Conservation (phyloP, 345 rosid species). For the Bruguiera sexangula region DNA sequence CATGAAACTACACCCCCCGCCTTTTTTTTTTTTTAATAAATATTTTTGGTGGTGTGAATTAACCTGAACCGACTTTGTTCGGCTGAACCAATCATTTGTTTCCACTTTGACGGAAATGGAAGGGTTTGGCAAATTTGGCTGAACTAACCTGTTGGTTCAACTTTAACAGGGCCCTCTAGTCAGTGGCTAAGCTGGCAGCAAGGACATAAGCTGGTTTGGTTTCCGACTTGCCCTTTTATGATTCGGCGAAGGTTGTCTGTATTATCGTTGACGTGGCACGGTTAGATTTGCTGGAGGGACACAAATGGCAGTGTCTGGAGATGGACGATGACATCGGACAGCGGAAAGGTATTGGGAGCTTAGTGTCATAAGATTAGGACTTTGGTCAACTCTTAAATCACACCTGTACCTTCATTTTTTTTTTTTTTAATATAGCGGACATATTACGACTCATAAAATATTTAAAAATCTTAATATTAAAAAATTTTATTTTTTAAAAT, state of each 20-base stretch:
- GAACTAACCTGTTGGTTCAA: too few relatives aligned
- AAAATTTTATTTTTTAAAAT: too few relatives aligned
- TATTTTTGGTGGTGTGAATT: too few relatives aligned
- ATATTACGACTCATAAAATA: too few relatives aligned
- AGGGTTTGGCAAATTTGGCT: too few relatives aligned
- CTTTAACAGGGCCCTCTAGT: not conserved
- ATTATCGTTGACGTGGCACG: not conserved
- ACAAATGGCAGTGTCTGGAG: not conserved
- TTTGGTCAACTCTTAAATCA: constrained; percentile 6
- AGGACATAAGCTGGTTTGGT: not conserved
- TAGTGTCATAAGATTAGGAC: not conserved
- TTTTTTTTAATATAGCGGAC: too few relatives aligned
- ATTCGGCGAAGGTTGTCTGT: constrained; percentile 16
- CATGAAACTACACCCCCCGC: not conserved
- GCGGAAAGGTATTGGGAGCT: not conserved
- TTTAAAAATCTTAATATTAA: too few relatives aligned
- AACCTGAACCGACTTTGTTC: too few relatives aligned
- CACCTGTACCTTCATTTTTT: not conserved
- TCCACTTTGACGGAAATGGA: too few relatives aligned
- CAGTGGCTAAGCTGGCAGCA: not conserved
- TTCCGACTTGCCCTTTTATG: not conserved
- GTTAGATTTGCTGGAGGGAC: not conserved
- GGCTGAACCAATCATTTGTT: not conserved
- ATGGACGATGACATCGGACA: not conserved
- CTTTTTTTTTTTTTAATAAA: too few relatives aligned